Evolutionary conservation across 345 rosid species (phyloP), one percentile per base, ranked within the genome.

Genomic region (Bretschneidera sinensis): DNA sequence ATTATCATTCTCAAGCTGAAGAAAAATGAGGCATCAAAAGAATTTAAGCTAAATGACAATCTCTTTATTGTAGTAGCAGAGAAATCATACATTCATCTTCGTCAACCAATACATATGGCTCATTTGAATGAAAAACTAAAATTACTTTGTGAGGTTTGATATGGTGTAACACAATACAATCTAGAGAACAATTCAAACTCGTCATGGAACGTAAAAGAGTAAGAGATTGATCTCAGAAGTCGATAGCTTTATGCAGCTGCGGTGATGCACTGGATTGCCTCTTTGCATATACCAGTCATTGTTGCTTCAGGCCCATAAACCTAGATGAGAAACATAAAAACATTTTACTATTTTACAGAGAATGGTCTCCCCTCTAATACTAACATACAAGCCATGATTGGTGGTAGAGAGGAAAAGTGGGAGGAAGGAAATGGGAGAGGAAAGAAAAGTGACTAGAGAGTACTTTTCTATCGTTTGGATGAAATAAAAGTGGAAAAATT

Each of bases 281-380:
- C 84, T 66, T 92, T 89, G 85, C 98, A 92, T 47, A 92, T 92
- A 18, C 96, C 91, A 10, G 98, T 92, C 98, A 92, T 91, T 14
- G 98, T 88, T 53, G 95, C 96, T 74, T 91, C 95, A 24, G 96
- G 98, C 15, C 96, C 95, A 60, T 88, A 91, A 66, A 91, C 98
- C 96, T 85, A 9, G 15, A 43, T 15, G 17, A 49, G n/a, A 51
- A 19, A 18, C 4, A 23, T 0, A 3, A 48, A 0, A 48, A 6
- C 4, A n/a, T 48, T 35, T 35, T 35, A 6, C 43, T 35, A 6
- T 35, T 6, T 14, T 35, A 6, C 14, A 6, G 43, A 35, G 43
- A 6, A 6, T 35, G 43, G 43, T 6, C 14, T 14, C 43, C n/a
- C n/a, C n/a, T n/a, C n/a, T n/a, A n/a, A n/a, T n/a, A n/a, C n/a